These are phyloP conservation scores for Picochlorum sp. DNA, from an alignment of 139 green algal species.

Conservation along the genomic window DNA sequence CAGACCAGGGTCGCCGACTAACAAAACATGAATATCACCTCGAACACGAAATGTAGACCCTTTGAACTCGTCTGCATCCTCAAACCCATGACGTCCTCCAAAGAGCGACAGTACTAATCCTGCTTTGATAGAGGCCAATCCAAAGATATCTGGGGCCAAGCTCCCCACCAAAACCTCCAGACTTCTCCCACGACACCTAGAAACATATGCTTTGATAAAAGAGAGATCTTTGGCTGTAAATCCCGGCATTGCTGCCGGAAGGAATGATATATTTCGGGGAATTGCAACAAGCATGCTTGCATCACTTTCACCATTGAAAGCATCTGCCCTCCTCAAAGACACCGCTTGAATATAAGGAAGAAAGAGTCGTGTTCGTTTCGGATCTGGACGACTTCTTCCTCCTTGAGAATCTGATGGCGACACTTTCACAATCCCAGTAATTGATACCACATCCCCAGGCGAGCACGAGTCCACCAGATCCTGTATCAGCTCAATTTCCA, in stretches of 20 bases:
- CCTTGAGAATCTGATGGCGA: conserved; percentile 21
- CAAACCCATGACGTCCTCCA: conserved; percentile 69
- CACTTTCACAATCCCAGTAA: conserved; percentile 72
- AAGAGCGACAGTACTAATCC: conserved; percentile 80
- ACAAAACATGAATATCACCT: conserved; percentile 75
- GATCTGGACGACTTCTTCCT: conserved; percentile 11
- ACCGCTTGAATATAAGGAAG: conserved; percentile 86
- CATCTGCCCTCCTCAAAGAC: conserved; percentile 42
- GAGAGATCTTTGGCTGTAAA: conserved; percentile 71
- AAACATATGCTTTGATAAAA: conserved; percentile 70
- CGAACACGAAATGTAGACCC: conserved; percentile 29
- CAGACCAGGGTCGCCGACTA: conserved; percentile 81
- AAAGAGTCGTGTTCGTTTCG: conserved; percentile 60
- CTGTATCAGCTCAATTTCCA: conserved; percentile 77
- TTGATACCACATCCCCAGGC: conserved; percentile 70
- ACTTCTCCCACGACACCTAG: conserved; percentile 47
- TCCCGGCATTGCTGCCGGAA: conserved; percentile 18
- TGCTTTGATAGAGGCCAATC: conserved; percentile 83
- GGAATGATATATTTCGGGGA: neutral
- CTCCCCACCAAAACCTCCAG: conserved; percentile 69
- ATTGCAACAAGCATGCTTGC: conserved; percentile 2
- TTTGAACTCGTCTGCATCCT: conserved; percentile 5
- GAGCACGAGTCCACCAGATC: conserved; percentile 68
- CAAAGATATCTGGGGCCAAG: conserved; percentile 83
- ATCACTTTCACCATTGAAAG: neutral